These are phyloP conservation scores for Pyrenophora tritici-repentis DNA, from an alignment of 2,329 filamentous ascomycete genomes.

Conservation along the genomic window DNA sequence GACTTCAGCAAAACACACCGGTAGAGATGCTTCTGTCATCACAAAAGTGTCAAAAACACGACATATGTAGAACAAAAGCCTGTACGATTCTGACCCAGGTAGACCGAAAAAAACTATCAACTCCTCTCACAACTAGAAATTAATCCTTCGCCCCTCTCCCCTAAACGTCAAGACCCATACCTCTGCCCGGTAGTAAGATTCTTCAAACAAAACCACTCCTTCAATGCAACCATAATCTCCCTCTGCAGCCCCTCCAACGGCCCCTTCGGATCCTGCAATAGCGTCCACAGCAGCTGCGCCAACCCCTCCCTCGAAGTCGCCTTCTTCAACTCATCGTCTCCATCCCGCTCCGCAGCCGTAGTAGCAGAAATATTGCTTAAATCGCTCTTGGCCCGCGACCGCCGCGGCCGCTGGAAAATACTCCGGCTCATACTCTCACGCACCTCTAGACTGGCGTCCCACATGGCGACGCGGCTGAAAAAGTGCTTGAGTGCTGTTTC, in stretches of 20 bases:
- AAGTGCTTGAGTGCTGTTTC: conserved; percentile 29
- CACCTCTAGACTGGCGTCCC: conserved; percentile 25
- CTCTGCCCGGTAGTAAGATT: too few species aligned
- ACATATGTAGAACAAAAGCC: too few species aligned
- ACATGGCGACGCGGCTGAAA: conserved; percentile 25
- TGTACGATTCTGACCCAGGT: too few species aligned
- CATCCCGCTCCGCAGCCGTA: background rate
- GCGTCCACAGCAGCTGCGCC: conserved; percentile 32
- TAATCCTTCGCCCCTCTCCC: too few species aligned
- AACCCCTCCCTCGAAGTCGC: conserved; percentile 30
- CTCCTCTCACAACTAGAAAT: too few species aligned
- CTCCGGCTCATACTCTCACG: conserved; percentile 3
- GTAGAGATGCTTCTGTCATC: too few species aligned
- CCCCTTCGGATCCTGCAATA: conserved; percentile 21
- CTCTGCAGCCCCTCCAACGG: conserved; percentile 15
- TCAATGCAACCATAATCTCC: conserved; percentile 25
- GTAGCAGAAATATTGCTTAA: conserved; percentile 6
- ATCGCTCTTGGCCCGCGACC: conserved; percentile 10
- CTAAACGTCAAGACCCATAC: background rate
- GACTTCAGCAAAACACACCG: too few species aligned
- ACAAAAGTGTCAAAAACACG: too few species aligned
- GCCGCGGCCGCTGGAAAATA: conserved; percentile 3
- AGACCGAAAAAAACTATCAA: too few species aligned
- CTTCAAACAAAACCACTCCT: conserved; percentile 25
- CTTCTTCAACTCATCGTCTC: conserved; percentile 26